A percentile compares a stretch with the other conserved stretches of the same genome.
Conservation (phyloP, 192 early-diverging fungal species). For the Coemansia sp. region DNA sequence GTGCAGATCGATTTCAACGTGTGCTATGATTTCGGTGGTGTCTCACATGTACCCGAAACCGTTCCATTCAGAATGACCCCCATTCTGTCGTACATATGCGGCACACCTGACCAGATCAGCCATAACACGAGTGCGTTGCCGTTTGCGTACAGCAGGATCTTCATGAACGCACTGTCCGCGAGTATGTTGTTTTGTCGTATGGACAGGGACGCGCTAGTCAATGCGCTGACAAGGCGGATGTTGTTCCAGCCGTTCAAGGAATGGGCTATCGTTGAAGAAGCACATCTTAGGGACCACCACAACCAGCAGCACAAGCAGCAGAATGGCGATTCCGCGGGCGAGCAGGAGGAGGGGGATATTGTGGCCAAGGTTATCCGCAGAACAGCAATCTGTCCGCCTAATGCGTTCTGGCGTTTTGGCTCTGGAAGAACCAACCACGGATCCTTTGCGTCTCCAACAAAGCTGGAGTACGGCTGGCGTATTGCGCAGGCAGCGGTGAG, state of each 20-base stretch:
- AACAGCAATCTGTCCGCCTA: slow-evolving; percentile 31
- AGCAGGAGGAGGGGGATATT: not conserved
- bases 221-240: slow-evolving; percentile 14
- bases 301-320: not conserved
- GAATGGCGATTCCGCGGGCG: not conserved
- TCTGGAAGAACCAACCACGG: not conserved
- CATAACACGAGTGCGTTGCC: not conserved
- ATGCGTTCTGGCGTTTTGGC: slow-evolving; percentile 26
- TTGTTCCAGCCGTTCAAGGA: slow-evolving; percentile 44
- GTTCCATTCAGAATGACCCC: slow-evolving; percentile 78
- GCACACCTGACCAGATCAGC: not conserved
- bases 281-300: slow-evolving; percentile 10
- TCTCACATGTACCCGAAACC: slow-evolving; percentile 65
- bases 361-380: slow-evolving; percentile 12
- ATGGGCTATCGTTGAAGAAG: slow-evolving; percentile 30
- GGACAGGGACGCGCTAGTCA: slow-evolving; percentile 25
- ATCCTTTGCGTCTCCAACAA: not conserved
- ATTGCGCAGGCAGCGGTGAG: slow-evolving; percentile 29
- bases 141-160: slow-evolving; percentile 26
- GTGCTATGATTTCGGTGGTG: slow-evolving; percentile 67
- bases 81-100: slow-evolving; percentile 42
- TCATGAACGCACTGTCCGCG: slow-evolving; percentile 13
- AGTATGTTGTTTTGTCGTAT: slow-evolving; percentile 34
- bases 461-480: slow-evolving; percentile 34
- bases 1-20: slow-evolving; percentile 80